Percentiles rank a stretch among this genome's conserved stretches.
Conservation (phyloP, 768 basidiomycete species). For the Leccinum subtestaceum region DNA sequence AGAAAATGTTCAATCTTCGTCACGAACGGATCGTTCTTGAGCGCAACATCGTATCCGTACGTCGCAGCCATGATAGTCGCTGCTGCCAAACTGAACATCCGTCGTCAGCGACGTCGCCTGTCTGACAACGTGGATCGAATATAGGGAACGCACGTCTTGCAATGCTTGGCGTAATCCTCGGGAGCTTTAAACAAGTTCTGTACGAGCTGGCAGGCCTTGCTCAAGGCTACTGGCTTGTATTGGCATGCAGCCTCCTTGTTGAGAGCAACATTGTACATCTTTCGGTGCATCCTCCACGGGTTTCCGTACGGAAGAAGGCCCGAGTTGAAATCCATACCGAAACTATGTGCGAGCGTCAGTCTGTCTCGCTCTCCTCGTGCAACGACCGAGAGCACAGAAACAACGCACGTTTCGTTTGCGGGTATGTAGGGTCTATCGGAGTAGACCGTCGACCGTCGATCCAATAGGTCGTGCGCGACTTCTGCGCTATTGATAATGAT, state of each 20-base stretch:
- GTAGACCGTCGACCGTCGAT: constrained; percentile 26
- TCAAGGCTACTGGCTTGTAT: constrained; percentile 17
- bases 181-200: constrained; percentile 21
- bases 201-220: constrained; percentile 23
- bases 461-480: constrained; percentile 24
- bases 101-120: neutral
- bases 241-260: constrained; percentile 11
- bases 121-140: neutral
- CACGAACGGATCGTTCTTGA: constrained; percentile 28
- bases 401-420: constrained; percentile 19
- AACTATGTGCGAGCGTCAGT: constrained; percentile 12
- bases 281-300: constrained; percentile 32
- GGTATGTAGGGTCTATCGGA: constrained; percentile 27
- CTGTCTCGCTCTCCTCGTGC: neutral
- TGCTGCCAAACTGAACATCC: constrained; percentile 16
- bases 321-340: constrained; percentile 32
- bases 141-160: constrained; percentile 22
- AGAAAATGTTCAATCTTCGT: constrained; percentile 12
- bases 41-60: constrained; percentile 27
- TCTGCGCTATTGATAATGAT: constrained; percentile 24
- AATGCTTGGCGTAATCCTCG: constrained; percentile 16
- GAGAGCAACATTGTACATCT: constrained; percentile 20
- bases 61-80: constrained; percentile 23
- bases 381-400: neutral
- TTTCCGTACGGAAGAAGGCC: constrained; percentile 30